Percentiles rank a stretch among this genome's conserved stretches.
These are phyloP conservation scores for Oidium heveae DNA, from an alignment of 2,329 filamentous ascomycete species.

Conservation along the genomic window DNA sequence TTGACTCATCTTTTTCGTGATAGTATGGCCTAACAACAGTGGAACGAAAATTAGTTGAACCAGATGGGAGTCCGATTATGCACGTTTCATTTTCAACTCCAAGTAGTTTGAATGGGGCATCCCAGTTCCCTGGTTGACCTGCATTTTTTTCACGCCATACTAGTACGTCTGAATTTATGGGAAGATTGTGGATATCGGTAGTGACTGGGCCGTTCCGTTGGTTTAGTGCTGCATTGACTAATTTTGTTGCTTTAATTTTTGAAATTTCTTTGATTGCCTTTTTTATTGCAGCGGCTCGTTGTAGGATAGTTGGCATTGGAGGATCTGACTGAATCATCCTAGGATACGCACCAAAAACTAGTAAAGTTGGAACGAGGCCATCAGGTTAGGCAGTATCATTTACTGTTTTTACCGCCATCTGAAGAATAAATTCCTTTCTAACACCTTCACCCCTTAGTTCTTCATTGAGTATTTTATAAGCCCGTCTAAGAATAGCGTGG, in stretches of 20 bases:
- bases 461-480: neutral
- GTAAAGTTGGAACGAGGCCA: too few relatives aligned
- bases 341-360: too few relatives aligned
- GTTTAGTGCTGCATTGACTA: neutral
- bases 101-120: neutral
- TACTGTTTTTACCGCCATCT: too few relatives aligned
- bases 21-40: too few relatives aligned
- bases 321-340: neutral
- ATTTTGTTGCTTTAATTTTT: neutral
- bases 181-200: neutral
- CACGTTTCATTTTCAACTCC: neutral
- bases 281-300: constrained; percentile 1
- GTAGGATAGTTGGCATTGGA: neutral
- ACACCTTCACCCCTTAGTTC: neutral
- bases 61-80: neutral
- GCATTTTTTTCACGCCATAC: constrained; percentile 1
- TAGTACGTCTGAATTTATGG: constrained; percentile 1
- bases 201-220: neutral
- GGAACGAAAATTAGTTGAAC: neutral
- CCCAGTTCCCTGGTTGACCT: neutral
- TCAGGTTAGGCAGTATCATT: too few relatives aligned
- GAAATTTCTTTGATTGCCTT: constrained; percentile 3
- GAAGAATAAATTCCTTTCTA: neutral
- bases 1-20: too few relatives aligned
- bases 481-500: too few relatives aligned